Conservation (phyloP, 306 rosid genomes). For the Quillaja saponaria region DNA sequence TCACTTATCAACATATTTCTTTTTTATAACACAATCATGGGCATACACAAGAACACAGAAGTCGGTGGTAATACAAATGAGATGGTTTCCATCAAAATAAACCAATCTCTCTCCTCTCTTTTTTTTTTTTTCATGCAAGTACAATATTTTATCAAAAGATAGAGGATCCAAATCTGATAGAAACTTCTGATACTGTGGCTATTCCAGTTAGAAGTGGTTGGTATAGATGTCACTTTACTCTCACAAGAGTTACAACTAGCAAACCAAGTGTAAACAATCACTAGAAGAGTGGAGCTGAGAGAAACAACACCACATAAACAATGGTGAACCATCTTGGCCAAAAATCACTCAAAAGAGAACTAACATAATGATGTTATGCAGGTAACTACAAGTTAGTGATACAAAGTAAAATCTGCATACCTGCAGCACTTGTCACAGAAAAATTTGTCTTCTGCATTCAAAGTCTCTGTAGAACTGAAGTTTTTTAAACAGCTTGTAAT, state of each 20-base stretch:
- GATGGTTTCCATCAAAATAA: no score
- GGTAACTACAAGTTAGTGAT: neutral
- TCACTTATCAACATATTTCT: constrained; percentile 10
- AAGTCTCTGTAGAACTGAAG: constrained; percentile 96
- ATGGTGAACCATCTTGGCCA: constrained; percentile 22
- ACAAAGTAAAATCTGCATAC: constrained; percentile 40
- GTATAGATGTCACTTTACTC: constrained; percentile 11
- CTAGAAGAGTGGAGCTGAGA: constrained; percentile 8
- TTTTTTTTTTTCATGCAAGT: no score
- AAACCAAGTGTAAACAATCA: neutral
- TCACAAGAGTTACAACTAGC: neutral
- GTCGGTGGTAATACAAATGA: neutral
- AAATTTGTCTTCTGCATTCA: constrained; percentile 97
- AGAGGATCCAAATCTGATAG: neutral
- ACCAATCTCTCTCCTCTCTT: neutral
- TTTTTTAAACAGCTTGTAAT: constrained; percentile 98
- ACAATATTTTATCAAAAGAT: neutral
- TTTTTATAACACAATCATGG: neutral
- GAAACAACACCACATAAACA: constrained; percentile 8
- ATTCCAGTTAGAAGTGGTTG: constrained; percentile 4
- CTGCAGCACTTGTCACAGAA: constrained; percentile 99
- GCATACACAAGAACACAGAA: constrained; percentile 1
- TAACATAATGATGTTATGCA: constrained; percentile 10
- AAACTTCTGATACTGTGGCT: constrained; percentile 14
- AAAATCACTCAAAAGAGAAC: constrained; percentile 17